Base-by-base conservation (phyloP, 2,329 filamentous ascomycete genomes). In the Chaetomium sp. region DNA sequence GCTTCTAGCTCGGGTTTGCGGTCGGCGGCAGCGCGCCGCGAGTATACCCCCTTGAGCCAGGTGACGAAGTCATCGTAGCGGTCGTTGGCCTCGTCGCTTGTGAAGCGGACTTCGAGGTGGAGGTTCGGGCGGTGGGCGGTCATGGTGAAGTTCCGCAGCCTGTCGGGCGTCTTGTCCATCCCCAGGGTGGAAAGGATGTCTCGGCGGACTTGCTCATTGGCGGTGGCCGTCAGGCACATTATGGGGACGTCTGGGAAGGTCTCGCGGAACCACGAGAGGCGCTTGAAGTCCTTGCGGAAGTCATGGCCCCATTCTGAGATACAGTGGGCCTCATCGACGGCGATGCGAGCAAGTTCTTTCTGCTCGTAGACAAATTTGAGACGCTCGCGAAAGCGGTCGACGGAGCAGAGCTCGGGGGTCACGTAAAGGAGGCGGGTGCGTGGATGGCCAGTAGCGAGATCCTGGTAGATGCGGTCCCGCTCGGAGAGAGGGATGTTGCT, bases 261-360 rank as follows among this genome's bases (percentile, higher is more conserved):
- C 57, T 87, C 83, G 70, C 91, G 89, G 80, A 98, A 95, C 87
- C 92, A 97, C 2, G 86, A 89, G 7, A 98, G 83, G 23, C 90
- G 86, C 74, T 95, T 93, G 78, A 97, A 98, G 64, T 93, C 91
- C 42, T 89, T 91, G n/a, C 94, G 90, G 75, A 98, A 98, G 76
- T 98, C 94, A 75, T 98, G 93, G 1, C 94, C 94, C 94, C 94
- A 97, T 87, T 97, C 93, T 27, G 92, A 96, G 70, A 98, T 96
- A 76, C 94, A 98, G 76, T 98, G 94, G 2, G 94, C 94, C 78
- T 98, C 94, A 73, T 98, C 94, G 64, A 98, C 88, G 56, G 91
- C 94, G 68, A 98, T 87, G 16, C 94, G 87, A 10, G 90, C 89
- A n/a, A 98, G 85, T 77, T 97, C 92, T 64, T 86, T 85, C 75